Conservation (phyloP, 345 rosid species). For the Xanthoceras sorbifolium region DNA sequence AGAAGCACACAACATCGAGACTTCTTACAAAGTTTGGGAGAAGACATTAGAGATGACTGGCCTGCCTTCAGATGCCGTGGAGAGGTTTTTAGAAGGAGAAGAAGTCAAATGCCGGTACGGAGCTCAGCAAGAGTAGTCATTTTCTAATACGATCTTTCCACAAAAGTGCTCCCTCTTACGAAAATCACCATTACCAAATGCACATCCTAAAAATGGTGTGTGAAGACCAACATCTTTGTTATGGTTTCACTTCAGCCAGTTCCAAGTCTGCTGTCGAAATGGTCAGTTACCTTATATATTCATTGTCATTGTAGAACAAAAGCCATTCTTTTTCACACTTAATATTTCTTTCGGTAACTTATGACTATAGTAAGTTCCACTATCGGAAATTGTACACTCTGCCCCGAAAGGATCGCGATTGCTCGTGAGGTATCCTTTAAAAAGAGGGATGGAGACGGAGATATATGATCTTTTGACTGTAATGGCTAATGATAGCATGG, state of each 20-base stretch:
- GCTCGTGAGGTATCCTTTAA: not conserved
- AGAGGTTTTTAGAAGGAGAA: slow-evolving; percentile 74
- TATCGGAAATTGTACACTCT: not conserved
- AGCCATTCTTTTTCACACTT: not conserved
- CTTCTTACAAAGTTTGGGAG: slow-evolving; percentile 76
- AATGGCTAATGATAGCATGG: not conserved
- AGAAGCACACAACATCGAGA: slow-evolving; percentile 81
- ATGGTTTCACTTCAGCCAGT: not conserved
- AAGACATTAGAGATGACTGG: slow-evolving; percentile 86
- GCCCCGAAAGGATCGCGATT: not conserved
- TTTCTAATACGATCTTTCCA: not conserved
- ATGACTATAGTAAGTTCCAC: not conserved
- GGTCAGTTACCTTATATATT: not conserved
- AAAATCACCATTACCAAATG: not conserved
- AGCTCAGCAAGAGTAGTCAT: slow-evolving; percentile 29
- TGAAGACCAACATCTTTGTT: not conserved
- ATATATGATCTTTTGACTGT: not conserved
- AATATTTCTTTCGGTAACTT: not conserved
- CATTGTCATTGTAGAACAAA: not conserved
- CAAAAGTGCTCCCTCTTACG: not conserved
- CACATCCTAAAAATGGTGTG: not conserved
- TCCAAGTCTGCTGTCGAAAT: not conserved
- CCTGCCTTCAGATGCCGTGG: slow-evolving; percentile 78
- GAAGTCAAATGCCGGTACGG: slow-evolving; percentile 57
- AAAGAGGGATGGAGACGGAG: not conserved